Base-by-base conservation (phyloP, 2,329 filamentous ascomycete species). In the Albifimbria verrucaria region DNA sequence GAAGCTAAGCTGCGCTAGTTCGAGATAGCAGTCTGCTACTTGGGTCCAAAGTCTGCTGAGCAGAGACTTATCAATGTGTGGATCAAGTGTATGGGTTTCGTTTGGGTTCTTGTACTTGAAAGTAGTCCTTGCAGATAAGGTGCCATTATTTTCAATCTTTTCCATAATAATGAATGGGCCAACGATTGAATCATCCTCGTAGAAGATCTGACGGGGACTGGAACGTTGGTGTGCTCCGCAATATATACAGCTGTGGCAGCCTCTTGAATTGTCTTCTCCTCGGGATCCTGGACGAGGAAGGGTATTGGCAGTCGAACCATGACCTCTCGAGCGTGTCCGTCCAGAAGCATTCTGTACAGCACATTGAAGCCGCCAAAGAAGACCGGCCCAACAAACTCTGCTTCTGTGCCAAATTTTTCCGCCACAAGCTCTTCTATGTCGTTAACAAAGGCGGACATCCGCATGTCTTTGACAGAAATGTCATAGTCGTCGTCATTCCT, bases 1-100 rank as follows among this genome's bases (percentile, higher is more conserved):
- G 26, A 75, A 69, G 2, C 56, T 66, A 1, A 62, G 57, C 12
- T 22, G 57, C 4, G 60, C 68, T 3, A 78, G 63, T 51, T 75
- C 65, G 3, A 78, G 57, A 23, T 77, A 21, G 48, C 52, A 18
- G 15, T 48, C 12, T 4, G 20, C 52, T 7, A 52, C 49, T 4
- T 32, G 46, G 7, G 48, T 21, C 2, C 57, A 53, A 6, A 57
- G 32, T 4, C 21, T 4, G 28, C 18, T 18, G 4, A 48, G 20
- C n/a, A 11, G 18, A 3, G 24, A 24, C 22, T 48, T 18, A 10
- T 5, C n/a, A 20, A 32, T 28, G 18, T 48, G 17, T 48, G 46
- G n/a, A 12, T 48, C 46, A n/a, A 48, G 25, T 18, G 25, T 15
- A 10, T 24, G 46, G 11, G 23, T 15, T 32, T 48, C 24, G 20